Conservation (phyloP, 768 basidiomycete species). For the Rhizopogon vesiculosus region DNA sequence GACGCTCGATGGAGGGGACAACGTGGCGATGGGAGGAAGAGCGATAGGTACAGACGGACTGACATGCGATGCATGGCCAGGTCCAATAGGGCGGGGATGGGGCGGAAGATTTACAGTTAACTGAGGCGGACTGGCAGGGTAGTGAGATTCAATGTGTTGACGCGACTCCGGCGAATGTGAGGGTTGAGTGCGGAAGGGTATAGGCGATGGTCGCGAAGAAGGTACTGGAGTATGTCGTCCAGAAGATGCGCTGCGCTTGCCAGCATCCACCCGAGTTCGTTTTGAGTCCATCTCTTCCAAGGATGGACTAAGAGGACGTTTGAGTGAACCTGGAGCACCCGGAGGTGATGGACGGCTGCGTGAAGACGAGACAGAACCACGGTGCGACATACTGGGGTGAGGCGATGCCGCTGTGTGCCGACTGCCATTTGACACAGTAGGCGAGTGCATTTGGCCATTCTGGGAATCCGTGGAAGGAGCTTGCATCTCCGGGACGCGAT, state of each 20-base stretch:
- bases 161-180: conserved; percentile 69
- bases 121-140: conserved; percentile 46
- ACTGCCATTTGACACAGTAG: conserved; percentile 55
- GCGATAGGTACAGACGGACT: conserved; percentile 38
- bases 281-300: conserved; percentile 59
- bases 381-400: conserved; percentile 46
- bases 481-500: conserved; percentile 28
- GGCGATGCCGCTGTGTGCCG: conserved; percentile 45
- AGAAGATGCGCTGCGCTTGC: conserved; percentile 45
- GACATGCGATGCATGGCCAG: conserved; percentile 39
- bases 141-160: conserved; percentile 31
- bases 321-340: conserved; percentile 40
- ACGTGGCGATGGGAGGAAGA: conserved; percentile 66
- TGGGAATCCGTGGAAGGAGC: conserved; percentile 25
- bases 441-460: conserved; percentile 38
- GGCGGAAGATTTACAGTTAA: conserved; percentile 63
- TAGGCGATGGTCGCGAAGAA: conserved; percentile 64
- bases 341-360: conserved; percentile 64
- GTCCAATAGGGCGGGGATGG: conserved; percentile 69
- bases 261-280: conserved; percentile 55
- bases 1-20: conserved; percentile 56
- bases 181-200: conserved; percentile 70
- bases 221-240: conserved; percentile 52
- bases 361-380: conserved; percentile 57
- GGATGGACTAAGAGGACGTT: conserved; percentile 66